phyloP scores from a whole-genome alignment of 345 rosid genomes.

The Eucalyptus shirleyi region DNA sequence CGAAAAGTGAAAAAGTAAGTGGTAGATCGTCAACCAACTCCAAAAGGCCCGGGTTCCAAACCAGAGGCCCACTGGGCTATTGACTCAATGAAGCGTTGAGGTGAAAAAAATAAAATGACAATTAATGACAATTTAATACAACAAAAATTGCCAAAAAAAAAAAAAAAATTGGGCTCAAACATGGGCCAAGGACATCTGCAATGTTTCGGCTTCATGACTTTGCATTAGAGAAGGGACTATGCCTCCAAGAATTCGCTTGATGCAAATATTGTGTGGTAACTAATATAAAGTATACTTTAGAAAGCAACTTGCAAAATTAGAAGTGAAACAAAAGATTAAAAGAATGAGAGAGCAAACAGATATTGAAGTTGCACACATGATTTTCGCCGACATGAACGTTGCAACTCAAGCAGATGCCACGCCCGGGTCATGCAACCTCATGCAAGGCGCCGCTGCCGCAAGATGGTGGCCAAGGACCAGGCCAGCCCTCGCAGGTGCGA shows the following conservation, averaged over 20 bases:
- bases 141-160: neutral
- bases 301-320: neutral
- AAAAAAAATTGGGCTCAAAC: neutral
- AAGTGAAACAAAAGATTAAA: neutral
- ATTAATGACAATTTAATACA: neutral
- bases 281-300: neutral
- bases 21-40: neutral
- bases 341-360: neutral
- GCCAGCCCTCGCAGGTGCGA: neutral
- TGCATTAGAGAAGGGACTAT: neutral
- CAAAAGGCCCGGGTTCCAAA: neutral
- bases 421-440: neutral
- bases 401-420: neutral
- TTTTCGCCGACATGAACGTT: neutral
- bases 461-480: neutral
- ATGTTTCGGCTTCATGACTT: neutral
- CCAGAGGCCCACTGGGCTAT: neutral
- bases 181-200: neutral
- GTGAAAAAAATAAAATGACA: neutral
- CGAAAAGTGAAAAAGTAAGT: neutral
- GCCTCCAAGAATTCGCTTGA: neutral
- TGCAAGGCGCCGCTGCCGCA: neutral
- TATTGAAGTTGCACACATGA: neutral
- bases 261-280: neutral
- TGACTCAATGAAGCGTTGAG: neutral